A percentile compares a stretch with the other conserved stretches of the same genome.
These are phyloP conservation scores for Balakata baccata DNA, from an alignment of 345 rosid genomes.

Conservation along the genomic window DNA sequence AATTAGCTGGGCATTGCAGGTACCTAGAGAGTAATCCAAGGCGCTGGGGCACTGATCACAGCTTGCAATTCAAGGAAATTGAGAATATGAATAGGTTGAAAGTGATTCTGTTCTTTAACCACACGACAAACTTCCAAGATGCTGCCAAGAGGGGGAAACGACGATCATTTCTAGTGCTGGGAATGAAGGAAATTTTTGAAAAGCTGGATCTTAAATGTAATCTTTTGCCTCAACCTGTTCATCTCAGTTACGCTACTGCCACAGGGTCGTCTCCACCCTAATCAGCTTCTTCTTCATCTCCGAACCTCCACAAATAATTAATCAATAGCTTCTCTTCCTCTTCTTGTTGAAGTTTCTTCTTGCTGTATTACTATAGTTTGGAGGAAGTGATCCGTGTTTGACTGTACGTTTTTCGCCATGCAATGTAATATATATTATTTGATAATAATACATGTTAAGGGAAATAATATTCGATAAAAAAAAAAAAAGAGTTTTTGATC, in stretches of 20 bases:
- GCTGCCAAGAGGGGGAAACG: neutral
- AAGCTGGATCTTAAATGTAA: neutral
- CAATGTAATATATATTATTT: no score
- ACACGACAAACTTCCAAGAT: constrained; percentile 48
- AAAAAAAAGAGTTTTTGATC: no score
- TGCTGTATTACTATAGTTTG: no score
- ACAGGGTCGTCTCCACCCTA: no score
- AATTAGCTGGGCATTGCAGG: constrained; percentile 26
- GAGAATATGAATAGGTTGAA: constrained; percentile 69
- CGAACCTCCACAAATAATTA: no score
- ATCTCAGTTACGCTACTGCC: neutral
- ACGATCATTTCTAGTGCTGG: neutral
- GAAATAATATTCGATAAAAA: no score
- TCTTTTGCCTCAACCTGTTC: neutral
- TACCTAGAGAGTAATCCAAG: constrained; percentile 61
- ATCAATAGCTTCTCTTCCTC: no score
- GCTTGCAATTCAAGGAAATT: constrained; percentile 53
- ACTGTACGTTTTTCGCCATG: no score
- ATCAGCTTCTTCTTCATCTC: no score
- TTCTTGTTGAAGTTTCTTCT: no score
- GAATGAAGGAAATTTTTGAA: neutral
- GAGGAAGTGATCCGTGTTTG: no score
- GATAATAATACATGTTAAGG: no score
- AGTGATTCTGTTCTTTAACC: constrained; percentile 48
- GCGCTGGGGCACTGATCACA: constrained; percentile 50